Evolutionary conservation across 192 early-diverging fungal species (phyloP).

Genomic region (Helicostylum pulchrum): DNA sequence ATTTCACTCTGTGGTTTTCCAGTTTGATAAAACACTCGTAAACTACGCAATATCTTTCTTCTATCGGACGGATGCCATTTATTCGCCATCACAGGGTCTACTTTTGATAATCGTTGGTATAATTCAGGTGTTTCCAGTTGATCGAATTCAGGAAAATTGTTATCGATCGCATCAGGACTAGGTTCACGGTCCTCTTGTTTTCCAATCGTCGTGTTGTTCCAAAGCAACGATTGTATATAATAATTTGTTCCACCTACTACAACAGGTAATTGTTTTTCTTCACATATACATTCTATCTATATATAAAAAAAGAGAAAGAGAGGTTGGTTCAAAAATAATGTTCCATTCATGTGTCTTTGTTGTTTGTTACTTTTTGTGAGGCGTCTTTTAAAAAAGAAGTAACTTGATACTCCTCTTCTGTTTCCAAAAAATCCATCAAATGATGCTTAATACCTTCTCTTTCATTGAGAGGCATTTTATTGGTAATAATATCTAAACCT

Average conservation of each 20-base stretch:
- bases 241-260: slow-evolving; percentile 97
- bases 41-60: slow-evolving; percentile 79
- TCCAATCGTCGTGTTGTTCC: slow-evolving; percentile 63
- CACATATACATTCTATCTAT: slow-evolving; percentile 77
- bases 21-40: slow-evolving; percentile 78
- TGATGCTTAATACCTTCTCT: slow-evolving; percentile 73
- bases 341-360: too few relatives aligned
- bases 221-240: slow-evolving; percentile 91
- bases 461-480: slow-evolving; percentile 83
- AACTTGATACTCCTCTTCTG: slow-evolving; percentile 80
- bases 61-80: slow-evolving; percentile 89
- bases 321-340: background rate
- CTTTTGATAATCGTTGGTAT: slow-evolving; percentile 60
- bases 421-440: slow-evolving; percentile 74
- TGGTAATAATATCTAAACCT: slow-evolving; percentile 90
- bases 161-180: slow-evolving; percentile 13
- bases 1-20: slow-evolving; percentile 74
- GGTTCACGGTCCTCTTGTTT: slow-evolving; percentile 11
- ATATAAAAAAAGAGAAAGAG: background rate
- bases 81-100: slow-evolving; percentile 85
- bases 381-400: slow-evolving; percentile 83
- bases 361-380: slow-evolving; percentile 50
- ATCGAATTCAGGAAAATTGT: slow-evolving; percentile 18
- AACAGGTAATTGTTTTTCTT: slow-evolving; percentile 69
- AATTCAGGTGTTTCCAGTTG: slow-evolving; percentile 51